phyloP scores from a whole-genome alignment of 2,329 filamentous ascomycete species.

The Aspergillus niger region DNA sequence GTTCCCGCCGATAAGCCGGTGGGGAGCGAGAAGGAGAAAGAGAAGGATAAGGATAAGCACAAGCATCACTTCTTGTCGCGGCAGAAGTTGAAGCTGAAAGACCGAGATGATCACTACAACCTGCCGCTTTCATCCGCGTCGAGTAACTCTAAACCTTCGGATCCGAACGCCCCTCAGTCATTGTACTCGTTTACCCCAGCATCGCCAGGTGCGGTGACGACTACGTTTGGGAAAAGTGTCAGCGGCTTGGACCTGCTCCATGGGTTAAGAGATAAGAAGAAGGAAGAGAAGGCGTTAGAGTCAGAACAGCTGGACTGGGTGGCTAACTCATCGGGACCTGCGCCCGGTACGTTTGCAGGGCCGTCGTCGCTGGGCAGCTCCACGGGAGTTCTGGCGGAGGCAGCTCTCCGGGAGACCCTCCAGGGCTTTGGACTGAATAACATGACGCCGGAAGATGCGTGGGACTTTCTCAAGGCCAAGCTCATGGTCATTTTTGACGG shows the following conservation, averaged over 20 bases:
- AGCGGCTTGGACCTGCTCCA: constrained; percentile 78
- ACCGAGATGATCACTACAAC: constrained; percentile 59
- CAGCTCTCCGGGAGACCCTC: constrained; percentile 44
- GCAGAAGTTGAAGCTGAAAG: constrained; percentile 65
- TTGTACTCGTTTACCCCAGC: constrained; percentile 68
- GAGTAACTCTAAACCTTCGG: constrained; percentile 65
- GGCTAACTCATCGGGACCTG: constrained; percentile 27
- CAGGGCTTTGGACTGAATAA: constrained; percentile 65
- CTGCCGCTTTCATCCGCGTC: constrained; percentile 65
- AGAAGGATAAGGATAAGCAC: constrained; percentile 48
- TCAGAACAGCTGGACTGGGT: constrained; percentile 40
- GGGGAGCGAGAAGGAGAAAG: constrained; percentile 44
- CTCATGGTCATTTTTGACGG: constrained; percentile 66
- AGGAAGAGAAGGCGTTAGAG: constrained; percentile 63
- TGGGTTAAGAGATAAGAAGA: constrained; percentile 78
- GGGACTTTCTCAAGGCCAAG: constrained; percentile 66
- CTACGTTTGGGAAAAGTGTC: constrained; percentile 75
- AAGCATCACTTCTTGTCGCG: constrained; percentile 68
- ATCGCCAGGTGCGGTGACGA: constrained; percentile 60
- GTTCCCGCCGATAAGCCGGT: constrained; percentile 51
- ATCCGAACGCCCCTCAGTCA: constrained; percentile 64
- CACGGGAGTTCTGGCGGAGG: constrained; percentile 34
- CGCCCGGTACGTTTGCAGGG: constrained; percentile 35
- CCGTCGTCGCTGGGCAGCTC: constrained; percentile 41
- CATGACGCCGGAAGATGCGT: constrained; percentile 67